Percentiles rank a stretch among this genome's conserved stretches.
phyloP scores from a whole-genome alignment of 106 monocot species.

The Ottelia alismoides region DNA sequence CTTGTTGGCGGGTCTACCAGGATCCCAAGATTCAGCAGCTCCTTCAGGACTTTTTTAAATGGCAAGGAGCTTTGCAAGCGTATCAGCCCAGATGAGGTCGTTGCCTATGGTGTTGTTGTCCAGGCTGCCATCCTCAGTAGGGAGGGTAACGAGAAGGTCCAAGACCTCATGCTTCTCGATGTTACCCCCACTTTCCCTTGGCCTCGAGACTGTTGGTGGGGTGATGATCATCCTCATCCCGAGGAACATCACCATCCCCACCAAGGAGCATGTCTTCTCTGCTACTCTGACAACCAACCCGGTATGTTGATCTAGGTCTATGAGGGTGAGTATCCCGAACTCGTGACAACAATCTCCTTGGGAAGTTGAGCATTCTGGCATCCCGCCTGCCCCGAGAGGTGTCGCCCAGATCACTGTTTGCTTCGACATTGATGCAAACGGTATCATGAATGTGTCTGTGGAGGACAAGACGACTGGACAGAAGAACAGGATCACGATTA shows the following conservation, averaged over 20 bases:
- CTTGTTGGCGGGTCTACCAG: slow-evolving; percentile 11
- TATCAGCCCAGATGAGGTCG: too few species aligned
- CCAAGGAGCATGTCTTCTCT: slow-evolving; percentile 54
- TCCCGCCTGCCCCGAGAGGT: slow-evolving; percentile 48
- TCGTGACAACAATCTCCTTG: slow-evolving; percentile 16
- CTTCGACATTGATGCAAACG: slow-evolving; percentile 62
- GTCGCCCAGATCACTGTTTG: slow-evolving; percentile 46
- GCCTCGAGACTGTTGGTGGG: not conserved
- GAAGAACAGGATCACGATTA: slow-evolving; percentile 10
- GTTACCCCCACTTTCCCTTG: slow-evolving; percentile 13
- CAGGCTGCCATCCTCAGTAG: too few species aligned
- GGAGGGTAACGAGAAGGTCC: slow-evolving; percentile 27
- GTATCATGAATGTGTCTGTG: slow-evolving; percentile 50
- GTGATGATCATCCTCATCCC: too few species aligned
- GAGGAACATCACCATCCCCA: slow-evolving; percentile 48
- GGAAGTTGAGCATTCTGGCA: slow-evolving; percentile 57
- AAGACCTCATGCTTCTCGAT: slow-evolving; percentile 29
- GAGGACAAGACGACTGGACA: slow-evolving; percentile 57
- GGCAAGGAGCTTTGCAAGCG: slow-evolving; percentile 30
- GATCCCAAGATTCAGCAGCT: slow-evolving; percentile 43
- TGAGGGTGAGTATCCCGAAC: slow-evolving; percentile 22
- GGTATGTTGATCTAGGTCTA: slow-evolving; percentile 39
- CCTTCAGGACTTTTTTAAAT: slow-evolving; percentile 22
- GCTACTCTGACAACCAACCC: slow-evolving; percentile 43
- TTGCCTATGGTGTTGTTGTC: too few species aligned